A percentile compares a stretch with the other conserved stretches of the same genome.
These are phyloP conservation scores for Lecanicillium sp. DNA, from an alignment of 2,329 filamentous ascomycete genomes.

Conservation along the genomic window DNA sequence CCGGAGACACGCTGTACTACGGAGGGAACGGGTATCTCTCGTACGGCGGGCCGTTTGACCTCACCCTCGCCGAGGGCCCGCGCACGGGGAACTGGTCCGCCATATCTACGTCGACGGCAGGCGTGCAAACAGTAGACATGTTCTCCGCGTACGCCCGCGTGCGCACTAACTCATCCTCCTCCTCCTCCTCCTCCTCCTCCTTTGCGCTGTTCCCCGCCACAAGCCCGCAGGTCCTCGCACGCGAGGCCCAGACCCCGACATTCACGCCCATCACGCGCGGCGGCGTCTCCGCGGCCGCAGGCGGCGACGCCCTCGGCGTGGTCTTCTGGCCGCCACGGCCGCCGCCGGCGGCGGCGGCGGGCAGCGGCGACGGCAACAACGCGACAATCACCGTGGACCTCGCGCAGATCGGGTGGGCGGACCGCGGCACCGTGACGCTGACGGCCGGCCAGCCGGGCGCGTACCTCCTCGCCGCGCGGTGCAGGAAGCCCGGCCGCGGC, in stretches of 20 bases:
- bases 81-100: conserved; percentile 21
- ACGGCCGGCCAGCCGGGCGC: conserved; percentile 16
- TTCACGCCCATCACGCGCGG: conserved; percentile 15
- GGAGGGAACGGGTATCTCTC: conserved; percentile 20
- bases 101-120: conserved; percentile 19
- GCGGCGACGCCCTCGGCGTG: conserved; percentile 15
- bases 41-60: conserved; percentile 17
- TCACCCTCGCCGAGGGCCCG: conserved; percentile 17
- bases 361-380: no score
- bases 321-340: conserved; percentile 23
- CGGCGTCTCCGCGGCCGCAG: conserved; percentile 17
- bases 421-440: conserved; percentile 15
- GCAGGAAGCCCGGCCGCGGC: conserved; percentile 4
- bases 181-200: conserved; percentile 12
- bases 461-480: conserved; percentile 15
- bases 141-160: conserved; percentile 20
- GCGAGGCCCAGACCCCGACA: conserved; percentile 14
- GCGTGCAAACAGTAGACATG: conserved; percentile 15
- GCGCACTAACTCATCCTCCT: no score
- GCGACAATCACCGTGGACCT: conserved; percentile 16
- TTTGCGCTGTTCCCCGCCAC: conserved; percentile 19
- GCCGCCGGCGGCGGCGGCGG: no score
- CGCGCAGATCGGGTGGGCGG: conserved; percentile 17
- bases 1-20: conserved; percentile 16
- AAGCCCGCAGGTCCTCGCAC: conserved; percentile 9